Percentiles rank a stretch among this genome's conserved stretches.
phyloP scores from a whole-genome alignment of 176 grass and related monocot species.

The Avena atlantica region DNA sequence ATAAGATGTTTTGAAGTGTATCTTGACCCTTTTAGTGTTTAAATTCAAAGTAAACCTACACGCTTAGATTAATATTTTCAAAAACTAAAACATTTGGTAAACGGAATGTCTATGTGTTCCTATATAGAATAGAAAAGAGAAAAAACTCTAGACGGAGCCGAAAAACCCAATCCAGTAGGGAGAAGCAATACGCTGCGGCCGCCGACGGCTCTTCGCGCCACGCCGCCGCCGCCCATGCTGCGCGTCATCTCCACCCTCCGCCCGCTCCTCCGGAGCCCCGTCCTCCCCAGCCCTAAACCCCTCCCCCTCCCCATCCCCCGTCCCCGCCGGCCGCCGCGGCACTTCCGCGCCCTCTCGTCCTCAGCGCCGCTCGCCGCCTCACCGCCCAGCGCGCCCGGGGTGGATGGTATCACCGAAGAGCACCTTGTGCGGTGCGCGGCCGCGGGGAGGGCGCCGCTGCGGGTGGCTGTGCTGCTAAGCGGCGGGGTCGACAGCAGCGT shows the following conservation, averaged over 20 bases:
- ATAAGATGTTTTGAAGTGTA: no score
- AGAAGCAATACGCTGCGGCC: no score
- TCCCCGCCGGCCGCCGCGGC: neutral
- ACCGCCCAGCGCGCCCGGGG: neutral
- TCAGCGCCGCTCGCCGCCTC: slow-evolving; percentile 4
- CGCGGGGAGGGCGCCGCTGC: slow-evolving; percentile 45
- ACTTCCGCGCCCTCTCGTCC: slow-evolving; percentile 31
- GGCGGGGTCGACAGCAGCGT: slow-evolving; percentile 97
- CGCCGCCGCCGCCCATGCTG: slow-evolving; percentile 38
- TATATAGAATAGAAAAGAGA: neutral
- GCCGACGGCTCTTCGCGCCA: neutral
- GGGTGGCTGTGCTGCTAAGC: slow-evolving; percentile 83
- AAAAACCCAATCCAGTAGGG: no score
- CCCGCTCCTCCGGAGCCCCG: slow-evolving; percentile 38
- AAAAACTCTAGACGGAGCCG: no score
- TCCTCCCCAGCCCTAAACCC: slow-evolving; percentile 25
- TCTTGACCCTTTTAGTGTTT: no score
- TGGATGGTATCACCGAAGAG: slow-evolving; percentile 1
- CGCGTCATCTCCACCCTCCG: slow-evolving; percentile 44
- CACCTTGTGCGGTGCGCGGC: slow-evolving; percentile 60
- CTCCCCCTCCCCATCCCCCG: neutral
- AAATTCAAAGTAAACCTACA: no score
- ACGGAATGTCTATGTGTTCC: no score
- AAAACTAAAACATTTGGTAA: no score
- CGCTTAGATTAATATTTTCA: no score